Evolutionary conservation across 1,284 basidiomycete genomes (phyloP), one percentile per base, ranked within the genome.

Genomic region (Tilletia horrida): DNA sequence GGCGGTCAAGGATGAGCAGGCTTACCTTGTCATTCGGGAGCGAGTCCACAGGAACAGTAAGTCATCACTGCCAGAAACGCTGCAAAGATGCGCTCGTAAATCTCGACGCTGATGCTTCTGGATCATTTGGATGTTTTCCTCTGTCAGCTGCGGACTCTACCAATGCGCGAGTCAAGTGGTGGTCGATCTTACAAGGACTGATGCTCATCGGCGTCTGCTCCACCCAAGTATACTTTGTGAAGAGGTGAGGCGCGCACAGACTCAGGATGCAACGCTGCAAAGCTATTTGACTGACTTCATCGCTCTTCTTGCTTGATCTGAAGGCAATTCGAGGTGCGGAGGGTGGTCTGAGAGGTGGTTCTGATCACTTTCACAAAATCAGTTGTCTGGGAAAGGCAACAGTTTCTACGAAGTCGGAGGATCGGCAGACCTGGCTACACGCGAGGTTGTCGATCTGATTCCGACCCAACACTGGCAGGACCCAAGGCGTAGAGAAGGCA

Each of bases 151-250:
- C 83, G n/a, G 83, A 84, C 68, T 82, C 80, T 59, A 84, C 83
- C 11, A 98, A 98, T 82, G 88, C 91, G 44, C 88, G 96, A 50
- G 94, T 99, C 68, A 98, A 97, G 84, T 98, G 92, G 92, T 99
- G 96, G 96, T 95, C 92, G 13, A 89, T 98, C 71, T 83, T 93
- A 14, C 96, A 99, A 83, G 87, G 90, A 18, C 81, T 90, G 62
- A 90, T 98, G 35, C 85, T 99, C 55, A 89, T 97, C 77, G 86
- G 88, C 16, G 91, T 97, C 0, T 94, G 96, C 70, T 93, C 87
- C 35, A 97, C 93, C 91, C 97, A 99, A 83, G 88, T 99, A 67
- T 97, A 95, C 84, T 98, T 97, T 85, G 86, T 99, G 68, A 95
- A 97, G 86, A 92, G 78, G 73, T 72, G 55, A 59, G 70, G 62